Evolutionary conservation across 129 eudicot genomes (phyloP), one percentile per base, ranked within the genome.

Genomic region (sunflower (Helianthus annuus)): DNA sequence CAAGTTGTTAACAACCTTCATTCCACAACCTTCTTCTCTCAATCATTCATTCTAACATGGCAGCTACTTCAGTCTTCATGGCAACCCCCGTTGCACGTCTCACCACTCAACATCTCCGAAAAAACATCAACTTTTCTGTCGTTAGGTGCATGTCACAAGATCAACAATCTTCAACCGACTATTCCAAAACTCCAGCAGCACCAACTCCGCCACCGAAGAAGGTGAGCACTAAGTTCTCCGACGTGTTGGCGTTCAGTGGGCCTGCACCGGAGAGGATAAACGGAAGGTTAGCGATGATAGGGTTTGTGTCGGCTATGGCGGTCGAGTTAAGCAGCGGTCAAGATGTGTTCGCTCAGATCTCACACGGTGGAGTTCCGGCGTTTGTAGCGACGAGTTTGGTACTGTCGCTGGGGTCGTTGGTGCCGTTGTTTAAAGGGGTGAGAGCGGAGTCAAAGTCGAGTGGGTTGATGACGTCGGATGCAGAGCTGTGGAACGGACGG

Each of bases 181-280:
- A n/a, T n/a, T n/a, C n/a, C n/a, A n/a, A n/a, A n/a, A n/a, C n/a
- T n/a, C n/a, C n/a, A n/a, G n/a, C n/a, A n/a, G n/a, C n/a, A n/a
- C n/a, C n/a, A n/a, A n/a, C n/a, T n/a, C 22, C 22, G 22, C 22
- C 22, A 19, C 22, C 22, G 22, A 19, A 19, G 0, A 86, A 86
- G 70, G 78, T 78, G 1, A 92, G 91, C 67, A 87, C 96, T 0
- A 78, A 78, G 2, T 85, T 92, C 36, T 39, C 58, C 1, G 96
- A 92, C 72, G 69, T 92, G 10, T 59, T 92, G 7, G 89, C 95
- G 14, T 92, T 92, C 85, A 76, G 96, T 32, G 98, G 98, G 10
- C 96, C 98, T 0, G 96, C 83, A 48, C 98, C 98, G 4, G 98
- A 92, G 66, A 77, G 96, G 72, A 89, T 89, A 73, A 89, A 92